Base-by-base conservation (phyloP, 352 stramenopile species). In the Peronospora tabacina region DNA sequence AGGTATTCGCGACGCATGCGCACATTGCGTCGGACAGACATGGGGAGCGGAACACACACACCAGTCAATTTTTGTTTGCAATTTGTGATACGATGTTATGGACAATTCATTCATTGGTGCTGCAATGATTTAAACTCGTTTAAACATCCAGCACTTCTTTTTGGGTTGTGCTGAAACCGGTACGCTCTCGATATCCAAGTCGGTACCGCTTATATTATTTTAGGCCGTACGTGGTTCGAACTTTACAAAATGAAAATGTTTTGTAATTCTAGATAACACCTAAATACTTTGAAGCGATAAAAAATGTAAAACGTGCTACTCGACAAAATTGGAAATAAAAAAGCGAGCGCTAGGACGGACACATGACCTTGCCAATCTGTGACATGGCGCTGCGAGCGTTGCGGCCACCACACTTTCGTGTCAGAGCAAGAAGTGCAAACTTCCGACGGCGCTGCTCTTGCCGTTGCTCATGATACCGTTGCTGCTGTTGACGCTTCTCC, bases 1-100 rank as follows among this genome's bases (percentile, higher is more conserved):
- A 99, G 74, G 66, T 99, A 99, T 72, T 99, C 97, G 58, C 97
- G 94, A 38, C 97, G 95, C 20, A 99, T 73, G 66, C 97, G 94
- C 36, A 98, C 95, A 55, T 99, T 95, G 37, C 96, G 72, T 42
- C 87, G 82, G 38, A 96, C 81, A 39, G 83, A 94, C 83, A 94
- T 94, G 46, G n/a, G 45, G 28, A 4, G 3, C 3, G 22, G 26
- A 30, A 30, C 9, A 6, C 3, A 30, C 9, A 10, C 2, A 10
- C 55, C 61, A 69, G 32, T 57, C 49, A 26, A 53, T 63, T 63
- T 46, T 17, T 0, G 6, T 6, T 26, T 26, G 7, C 22, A 26
- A 26, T 7, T 26, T 26, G 22, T 5, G 19, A 22, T 22, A 22
- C 1, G 1, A 3, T n/a, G n/a, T n/a, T n/a, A n/a, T n/a, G n/a